Conservation (phyloP, 1,284 basidiomycete species). For the Apiotrichum siamense region DNA sequence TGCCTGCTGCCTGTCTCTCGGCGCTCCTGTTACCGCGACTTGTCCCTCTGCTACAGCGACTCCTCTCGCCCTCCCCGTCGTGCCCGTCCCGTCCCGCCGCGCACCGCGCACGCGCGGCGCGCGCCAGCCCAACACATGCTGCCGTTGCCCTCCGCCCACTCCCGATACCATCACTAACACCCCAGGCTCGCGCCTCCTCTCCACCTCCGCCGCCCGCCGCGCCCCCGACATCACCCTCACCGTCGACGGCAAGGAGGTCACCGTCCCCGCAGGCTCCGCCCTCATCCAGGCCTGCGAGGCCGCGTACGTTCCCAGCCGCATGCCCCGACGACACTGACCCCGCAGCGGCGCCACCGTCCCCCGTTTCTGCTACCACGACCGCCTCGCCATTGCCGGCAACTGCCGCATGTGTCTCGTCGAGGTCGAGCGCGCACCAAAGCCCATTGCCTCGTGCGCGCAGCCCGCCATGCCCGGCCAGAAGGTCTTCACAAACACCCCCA, state of each 20-base stretch:
- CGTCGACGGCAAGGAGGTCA: conserved; percentile 88
- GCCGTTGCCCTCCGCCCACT: background rate
- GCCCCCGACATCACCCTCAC: conserved; percentile 85
- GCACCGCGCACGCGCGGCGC: background rate
- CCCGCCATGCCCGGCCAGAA: conserved; percentile 95
- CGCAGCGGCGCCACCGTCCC: conserved; percentile 29
- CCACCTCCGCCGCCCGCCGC: conserved; percentile 48
- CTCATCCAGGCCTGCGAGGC: conserved; percentile 84
- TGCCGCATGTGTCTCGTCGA: conserved; percentile 98
- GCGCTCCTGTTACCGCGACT: no score
- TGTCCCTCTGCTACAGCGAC: no score
- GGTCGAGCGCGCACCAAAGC: conserved; percentile 83
- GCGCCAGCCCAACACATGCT: background rate
- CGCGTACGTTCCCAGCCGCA: conserved; percentile 20
- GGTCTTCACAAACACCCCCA: conserved; percentile 91
- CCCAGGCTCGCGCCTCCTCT: conserved; percentile 36
- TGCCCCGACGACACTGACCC: background rate
- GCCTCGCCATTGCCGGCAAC: conserved; percentile 86
- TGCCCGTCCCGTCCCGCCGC: no score
- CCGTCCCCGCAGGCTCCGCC: conserved; percentile 80
- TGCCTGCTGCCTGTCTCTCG: no score
- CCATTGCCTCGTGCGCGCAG: conserved; percentile 76
- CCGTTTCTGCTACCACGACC: conserved; percentile 49
- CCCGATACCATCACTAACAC: background rate
- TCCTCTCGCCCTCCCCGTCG: no score